These are phyloP conservation scores for Capronia epimyces DNA, from an alignment of 2,329 filamentous ascomycete species.

Conservation along the genomic window DNA sequence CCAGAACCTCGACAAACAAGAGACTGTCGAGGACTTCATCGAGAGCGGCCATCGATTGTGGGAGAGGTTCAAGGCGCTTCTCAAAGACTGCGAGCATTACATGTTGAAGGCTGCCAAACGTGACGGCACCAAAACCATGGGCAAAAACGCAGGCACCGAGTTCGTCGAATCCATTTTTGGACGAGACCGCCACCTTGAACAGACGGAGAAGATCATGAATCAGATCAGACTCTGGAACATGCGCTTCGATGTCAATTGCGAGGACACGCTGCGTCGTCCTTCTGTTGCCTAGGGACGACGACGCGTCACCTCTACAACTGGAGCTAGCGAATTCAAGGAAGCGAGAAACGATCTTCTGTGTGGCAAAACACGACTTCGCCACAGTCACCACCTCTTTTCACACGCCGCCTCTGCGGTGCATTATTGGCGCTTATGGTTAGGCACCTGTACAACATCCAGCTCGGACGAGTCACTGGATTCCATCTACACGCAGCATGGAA, in stretches of 20 bases:
- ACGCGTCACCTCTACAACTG: neutral
- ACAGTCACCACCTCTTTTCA: slow-evolving; percentile 5
- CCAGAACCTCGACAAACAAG: slow-evolving; percentile 64
- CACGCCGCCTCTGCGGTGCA: neutral
- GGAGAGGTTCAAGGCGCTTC: slow-evolving; percentile 74
- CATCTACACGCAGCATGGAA: slow-evolving; percentile 5
- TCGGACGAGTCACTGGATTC: neutral
- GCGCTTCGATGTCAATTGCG: slow-evolving; percentile 93
- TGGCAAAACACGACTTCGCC: slow-evolving; percentile 19
- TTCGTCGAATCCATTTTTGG: slow-evolving; percentile 96
- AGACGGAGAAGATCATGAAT: slow-evolving; percentile 89
- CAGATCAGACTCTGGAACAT: slow-evolving; percentile 82
- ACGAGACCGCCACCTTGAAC: slow-evolving; percentile 78
- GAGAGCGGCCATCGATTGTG: slow-evolving; percentile 81
- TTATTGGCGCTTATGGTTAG: slow-evolving; percentile 9
- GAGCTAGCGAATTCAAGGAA: neutral
- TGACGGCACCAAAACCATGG: slow-evolving; percentile 67
- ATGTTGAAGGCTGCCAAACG: slow-evolving; percentile 88
- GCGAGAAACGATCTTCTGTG: neutral
- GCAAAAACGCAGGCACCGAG: slow-evolving; percentile 86
- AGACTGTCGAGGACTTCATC: slow-evolving; percentile 85
- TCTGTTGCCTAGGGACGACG: slow-evolving; percentile 30
- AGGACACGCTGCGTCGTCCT: slow-evolving; percentile 67
- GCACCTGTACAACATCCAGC: slow-evolving; percentile 16
- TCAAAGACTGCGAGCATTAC: slow-evolving; percentile 86